Evolutionary conservation across 176 grass and related monocot genomes (phyloP), one percentile per base, ranked within the genome.

Genomic region (Pontederia crassipes): DNA sequence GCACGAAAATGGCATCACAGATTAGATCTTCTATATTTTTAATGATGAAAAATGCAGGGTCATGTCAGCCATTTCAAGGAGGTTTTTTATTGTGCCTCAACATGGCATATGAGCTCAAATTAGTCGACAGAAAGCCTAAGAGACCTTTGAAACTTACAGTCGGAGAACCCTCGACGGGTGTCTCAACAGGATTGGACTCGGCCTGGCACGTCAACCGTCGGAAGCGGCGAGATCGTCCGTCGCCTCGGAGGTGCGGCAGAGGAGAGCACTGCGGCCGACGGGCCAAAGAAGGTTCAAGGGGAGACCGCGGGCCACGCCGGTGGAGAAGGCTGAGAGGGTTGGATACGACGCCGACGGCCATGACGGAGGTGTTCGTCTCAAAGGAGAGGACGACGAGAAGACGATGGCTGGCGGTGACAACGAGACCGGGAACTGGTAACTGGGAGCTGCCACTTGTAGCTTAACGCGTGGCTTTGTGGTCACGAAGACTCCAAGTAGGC

Each of bases 301-400:
- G 32, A 40, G 32, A 7, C 48, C 64, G 49, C 0, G 63, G 29
- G 35, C 46, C 64, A 59, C 62, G 69, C 28, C 68, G 66, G 17
- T 73, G 70, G 45, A 83, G 81, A 51, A 91, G 66, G 9, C 74
- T 73, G 68, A 81, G 63, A n/a, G 70, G 74, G 49, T 71, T 73
- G 40, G 81, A 79, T 14, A 77, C 61, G 11, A 51, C 16, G 61
- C 47, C 17, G 27, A 52, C n/a, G 61, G 35, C 20, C 14, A 59
- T 54, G 48, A 77, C 47, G 51, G 40, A 55, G 2, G 59, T 10
- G 7, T 62, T 10, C 5, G 62, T 24, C 20, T 24, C 20, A 1
- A 24, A 24, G 20, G 20, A 24, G 20, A 24, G 20, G 20, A 24
- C 20, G 20, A 24, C 20, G 62, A 26, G 77, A 28, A 4, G 62